These are phyloP conservation scores for Huntiella moniliformis DNA, from an alignment of 2,329 filamentous ascomycete genomes.

Conservation along the genomic window DNA sequence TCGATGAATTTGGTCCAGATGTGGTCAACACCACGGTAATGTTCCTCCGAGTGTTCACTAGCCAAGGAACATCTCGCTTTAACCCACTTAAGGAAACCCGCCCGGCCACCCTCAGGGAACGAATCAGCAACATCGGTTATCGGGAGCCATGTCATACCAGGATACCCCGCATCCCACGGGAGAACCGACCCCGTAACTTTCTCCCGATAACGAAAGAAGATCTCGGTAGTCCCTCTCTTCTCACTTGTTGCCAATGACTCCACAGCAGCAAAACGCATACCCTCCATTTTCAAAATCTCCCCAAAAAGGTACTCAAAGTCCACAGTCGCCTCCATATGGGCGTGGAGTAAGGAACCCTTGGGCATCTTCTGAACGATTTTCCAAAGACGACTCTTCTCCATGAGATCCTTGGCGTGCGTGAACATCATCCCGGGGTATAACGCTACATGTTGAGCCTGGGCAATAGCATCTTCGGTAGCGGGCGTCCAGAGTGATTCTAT, in stretches of 20 bases:
- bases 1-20: conserved; percentile 69
- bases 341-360: conserved; percentile 72
- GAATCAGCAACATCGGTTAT: conserved; percentile 45
- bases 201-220: conserved; percentile 44
- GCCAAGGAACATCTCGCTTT: conserved; percentile 54
- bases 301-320: conserved; percentile 66
- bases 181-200: conserved; percentile 22
- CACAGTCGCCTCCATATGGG: conserved; percentile 81
- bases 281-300: conserved; percentile 49
- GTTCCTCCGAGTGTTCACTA: conserved; percentile 51
- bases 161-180: conserved; percentile 44
- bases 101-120: conserved; percentile 54
- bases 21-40: conserved; percentile 66
- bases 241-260: conserved; percentile 34
- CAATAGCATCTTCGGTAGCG: conserved; percentile 50
- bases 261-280: conserved; percentile 52
- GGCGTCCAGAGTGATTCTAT: conserved; percentile 57
- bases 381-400: conserved; percentile 75
- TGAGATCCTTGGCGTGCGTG: conserved; percentile 61
- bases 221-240: conserved; percentile 32
- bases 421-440: conserved; percentile 91
- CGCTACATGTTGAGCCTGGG: conserved; percentile 39
- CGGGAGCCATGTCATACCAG: conserved; percentile 37
- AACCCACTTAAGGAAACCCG: conserved; percentile 62
- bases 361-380: conserved; percentile 70